Conservation (phyloP, 2,329 filamentous ascomycete genomes). For the Chalara sp. region DNA sequence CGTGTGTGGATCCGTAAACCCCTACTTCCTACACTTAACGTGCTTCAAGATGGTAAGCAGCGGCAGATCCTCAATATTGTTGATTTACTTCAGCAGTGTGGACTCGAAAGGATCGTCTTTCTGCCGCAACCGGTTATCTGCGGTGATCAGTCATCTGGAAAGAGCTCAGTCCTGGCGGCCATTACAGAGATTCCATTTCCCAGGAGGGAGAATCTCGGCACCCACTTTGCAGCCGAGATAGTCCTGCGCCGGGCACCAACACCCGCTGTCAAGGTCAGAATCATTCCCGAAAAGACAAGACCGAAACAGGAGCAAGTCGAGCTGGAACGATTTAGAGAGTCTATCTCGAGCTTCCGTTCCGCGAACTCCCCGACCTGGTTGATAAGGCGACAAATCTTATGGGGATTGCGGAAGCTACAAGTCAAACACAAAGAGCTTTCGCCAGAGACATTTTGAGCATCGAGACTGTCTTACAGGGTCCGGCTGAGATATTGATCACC, state of each 20-base stretch:
- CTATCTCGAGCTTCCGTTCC: slow-evolving; percentile 3
- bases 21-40: no score
- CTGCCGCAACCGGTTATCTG: background rate
- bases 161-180: background rate
- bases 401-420: slow-evolving; percentile 4
- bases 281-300: slow-evolving; percentile 5
- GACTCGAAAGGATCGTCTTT: background rate
- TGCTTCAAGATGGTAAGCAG: slow-evolving; percentile 3
- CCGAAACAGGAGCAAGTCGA: slow-evolving; percentile 5
- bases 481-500: no score
- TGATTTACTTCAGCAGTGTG: background rate
- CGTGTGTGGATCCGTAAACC: no score
- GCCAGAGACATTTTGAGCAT: slow-evolving; percentile 14
- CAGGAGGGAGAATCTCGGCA: slow-evolving; percentile 31
- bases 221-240: slow-evolving; percentile 37
- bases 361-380: slow-evolving; percentile 2
- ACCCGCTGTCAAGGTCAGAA: slow-evolving; percentile 3
- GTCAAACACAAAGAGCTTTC: slow-evolving; percentile 5
- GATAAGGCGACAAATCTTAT: slow-evolving; percentile 7
- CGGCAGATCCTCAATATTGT: slow-evolving; percentile 2
- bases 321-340: slow-evolving; percentile 1
- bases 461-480: no score
- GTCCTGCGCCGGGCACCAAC: slow-evolving; percentile 22
- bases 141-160: background rate
- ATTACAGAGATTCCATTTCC: slow-evolving; percentile 28